phyloP scores from a whole-genome alignment of 2,329 filamentous ascomycete species.

The Plenodomus lindquistii region DNA sequence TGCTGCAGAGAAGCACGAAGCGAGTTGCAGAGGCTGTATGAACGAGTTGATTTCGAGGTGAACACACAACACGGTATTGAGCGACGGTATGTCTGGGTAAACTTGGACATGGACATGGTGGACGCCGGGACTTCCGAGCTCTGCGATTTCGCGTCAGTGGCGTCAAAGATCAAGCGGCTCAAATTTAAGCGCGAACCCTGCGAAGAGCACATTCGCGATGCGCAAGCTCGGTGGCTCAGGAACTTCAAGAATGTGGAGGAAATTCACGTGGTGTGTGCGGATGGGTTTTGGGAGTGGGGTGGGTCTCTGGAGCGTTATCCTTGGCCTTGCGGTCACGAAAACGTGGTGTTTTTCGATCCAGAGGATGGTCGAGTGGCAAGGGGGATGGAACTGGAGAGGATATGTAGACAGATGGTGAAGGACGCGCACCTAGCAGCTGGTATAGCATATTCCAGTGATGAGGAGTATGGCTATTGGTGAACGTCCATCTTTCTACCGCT shows the following conservation, averaged over 20 bases:
- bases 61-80: not conserved
- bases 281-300: constrained; percentile 7
- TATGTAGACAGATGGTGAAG: no score
- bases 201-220: not conserved
- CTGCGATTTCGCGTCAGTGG: not conserved
- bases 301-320: not conserved
- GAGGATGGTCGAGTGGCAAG: no score
- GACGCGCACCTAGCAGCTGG: no score
- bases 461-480: no score
- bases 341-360: constrained; percentile 7
- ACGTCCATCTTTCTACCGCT: no score
- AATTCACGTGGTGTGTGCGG: constrained; percentile 8
- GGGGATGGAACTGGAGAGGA: no score
- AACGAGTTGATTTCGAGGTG: constrained; percentile 60
- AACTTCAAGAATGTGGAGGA: constrained; percentile 3
- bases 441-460: no score
- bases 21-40: constrained; percentile 5
- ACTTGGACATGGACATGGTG: constrained; percentile 9
- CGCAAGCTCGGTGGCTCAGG: not conserved
- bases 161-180: constrained; percentile 4
- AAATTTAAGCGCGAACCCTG: constrained; percentile 4
- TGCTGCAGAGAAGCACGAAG: constrained; percentile 12
- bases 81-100: constrained; percentile 9
- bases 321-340: constrained; percentile 7
- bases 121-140: constrained; percentile 1